Percentiles rank a stretch among this genome's conserved stretches.
Evolutionary conservation across 768 basidiomycete genomes (phyloP).

Genomic region (Phlebiopsis flavidoalba): DNA sequence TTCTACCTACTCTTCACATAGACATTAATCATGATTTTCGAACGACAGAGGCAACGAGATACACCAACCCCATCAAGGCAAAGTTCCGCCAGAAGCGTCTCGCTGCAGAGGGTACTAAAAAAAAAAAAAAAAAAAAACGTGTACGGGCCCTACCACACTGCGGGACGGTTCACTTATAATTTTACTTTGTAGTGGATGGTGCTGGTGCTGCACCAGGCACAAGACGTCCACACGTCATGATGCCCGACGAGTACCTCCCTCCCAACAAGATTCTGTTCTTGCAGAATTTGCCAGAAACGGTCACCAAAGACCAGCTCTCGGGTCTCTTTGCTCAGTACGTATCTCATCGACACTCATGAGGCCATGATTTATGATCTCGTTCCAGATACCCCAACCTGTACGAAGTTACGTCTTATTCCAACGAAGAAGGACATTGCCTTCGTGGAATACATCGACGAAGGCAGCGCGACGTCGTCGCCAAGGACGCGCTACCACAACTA

Average conservation of each 20-base stretch:
- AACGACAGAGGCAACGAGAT: constrained; percentile 65
- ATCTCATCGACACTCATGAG: background rate
- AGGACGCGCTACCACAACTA: constrained; percentile 97
- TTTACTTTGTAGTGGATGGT: constrained; percentile 52
- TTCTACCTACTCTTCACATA: background rate
- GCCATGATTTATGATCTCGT: background rate
- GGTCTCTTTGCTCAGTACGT: constrained; percentile 87
- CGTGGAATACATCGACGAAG: constrained; percentile 96
- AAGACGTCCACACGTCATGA: constrained; percentile 83
- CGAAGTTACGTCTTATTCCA: constrained; percentile 98
- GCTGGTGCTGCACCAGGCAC: constrained; percentile 57
- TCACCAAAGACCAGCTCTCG: constrained; percentile 89
- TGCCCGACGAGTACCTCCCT: constrained; percentile 99
- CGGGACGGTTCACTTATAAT: constrained; percentile 4
- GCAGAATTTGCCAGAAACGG: constrained; percentile 91
- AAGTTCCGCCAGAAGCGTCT: constrained; percentile 79
- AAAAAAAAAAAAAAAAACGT: constrained; percentile 17
- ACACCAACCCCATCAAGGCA: constrained; percentile 84
- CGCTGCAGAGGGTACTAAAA: constrained; percentile 78
- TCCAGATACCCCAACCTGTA: constrained; percentile 86
- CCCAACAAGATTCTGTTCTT: constrained; percentile 99
- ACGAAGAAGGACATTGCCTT: constrained; percentile 98
- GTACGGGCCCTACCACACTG: no score
- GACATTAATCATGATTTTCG: background rate
- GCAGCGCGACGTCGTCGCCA: constrained; percentile 73